Conservation (phyloP, 2,329 filamentous ascomycete species). For the Diaporthe eres region DNA sequence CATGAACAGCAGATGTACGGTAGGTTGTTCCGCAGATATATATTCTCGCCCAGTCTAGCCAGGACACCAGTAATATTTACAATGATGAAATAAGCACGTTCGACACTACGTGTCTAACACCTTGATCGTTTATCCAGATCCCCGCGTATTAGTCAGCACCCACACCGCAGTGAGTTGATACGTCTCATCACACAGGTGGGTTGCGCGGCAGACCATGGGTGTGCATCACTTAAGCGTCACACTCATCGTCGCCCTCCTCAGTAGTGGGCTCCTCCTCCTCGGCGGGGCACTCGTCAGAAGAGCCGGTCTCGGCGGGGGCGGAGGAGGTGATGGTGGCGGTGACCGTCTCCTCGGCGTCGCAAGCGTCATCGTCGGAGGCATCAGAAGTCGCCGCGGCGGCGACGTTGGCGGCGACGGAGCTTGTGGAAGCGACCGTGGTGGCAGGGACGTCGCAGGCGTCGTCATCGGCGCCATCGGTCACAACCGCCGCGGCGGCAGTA, state of each 20-base stretch:
- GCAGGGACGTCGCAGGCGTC: not conserved
- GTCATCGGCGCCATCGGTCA: not conserved
- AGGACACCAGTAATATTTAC: conserved; percentile 37
- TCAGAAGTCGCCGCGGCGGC: not conserved
- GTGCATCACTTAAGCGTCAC: conserved; percentile 22
- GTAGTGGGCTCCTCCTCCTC: conserved; percentile 16
- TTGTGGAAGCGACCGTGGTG: conserved; percentile 14
- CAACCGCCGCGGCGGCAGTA: conserved; percentile 15
- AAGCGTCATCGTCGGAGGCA: conserved; percentile 30
- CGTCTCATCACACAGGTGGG: not conserved
- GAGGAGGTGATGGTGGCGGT: conserved; percentile 32
- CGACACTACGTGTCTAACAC: conserved; percentile 1
- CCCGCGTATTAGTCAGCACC: not conserved
- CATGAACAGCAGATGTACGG: not conserved
- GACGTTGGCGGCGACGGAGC: not conserved
- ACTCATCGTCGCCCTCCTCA: conserved; percentile 28
- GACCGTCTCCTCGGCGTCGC: conserved; percentile 36
- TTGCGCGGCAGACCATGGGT: not conserved
- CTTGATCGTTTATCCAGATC: not conserved
- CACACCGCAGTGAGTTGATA: not conserved
- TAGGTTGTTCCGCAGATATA: conserved; percentile 16
- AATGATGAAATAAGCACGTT: conserved; percentile 32
- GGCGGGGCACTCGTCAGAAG: conserved; percentile 17
- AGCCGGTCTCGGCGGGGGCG: conserved; percentile 6
- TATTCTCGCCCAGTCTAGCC: conserved; percentile 33